Evolutionary conservation across 2,329 filamentous ascomycete species (phyloP).

Genomic region (Alternaria alternata): DNA sequence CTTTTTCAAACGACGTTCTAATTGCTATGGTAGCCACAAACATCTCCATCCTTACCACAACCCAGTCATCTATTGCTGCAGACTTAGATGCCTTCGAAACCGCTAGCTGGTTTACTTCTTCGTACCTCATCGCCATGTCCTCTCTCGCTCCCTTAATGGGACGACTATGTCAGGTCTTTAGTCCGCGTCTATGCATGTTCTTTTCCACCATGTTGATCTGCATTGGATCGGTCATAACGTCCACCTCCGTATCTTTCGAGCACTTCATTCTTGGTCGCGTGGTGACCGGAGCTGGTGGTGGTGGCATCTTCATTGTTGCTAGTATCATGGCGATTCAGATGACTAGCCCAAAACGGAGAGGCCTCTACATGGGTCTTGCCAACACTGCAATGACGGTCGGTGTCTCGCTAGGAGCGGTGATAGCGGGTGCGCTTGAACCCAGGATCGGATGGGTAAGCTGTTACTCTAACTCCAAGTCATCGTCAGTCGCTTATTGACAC

Average conservation of each 20-base stretch:
- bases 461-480: neutral
- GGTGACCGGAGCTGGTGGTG: constrained; percentile 72
- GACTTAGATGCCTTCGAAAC: constrained; percentile 77
- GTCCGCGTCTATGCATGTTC: constrained; percentile 71
- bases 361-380: constrained; percentile 75
- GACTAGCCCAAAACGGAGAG: constrained; percentile 70
- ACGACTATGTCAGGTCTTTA: constrained; percentile 77
- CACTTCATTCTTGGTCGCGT: constrained; percentile 74
- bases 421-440: constrained; percentile 71
- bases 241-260: constrained; percentile 65
- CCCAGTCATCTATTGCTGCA: constrained; percentile 77
- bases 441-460: constrained; percentile 72
- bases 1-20: neutral
- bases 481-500: constrained; percentile 8
- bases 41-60: constrained; percentile 82
- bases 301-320: constrained; percentile 75
- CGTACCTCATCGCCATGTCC: constrained; percentile 67
- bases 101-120: constrained; percentile 81
- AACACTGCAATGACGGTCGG: constrained; percentile 78
- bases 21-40: constrained; percentile 63
- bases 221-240: constrained; percentile 70
- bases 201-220: constrained; percentile 67
- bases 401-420: constrained; percentile 73
- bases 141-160: constrained; percentile 74
- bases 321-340: constrained; percentile 82